A percentile compares a stretch with the other conserved stretches of the same genome.
phyloP scores from a whole-genome alignment of 176 grass and related monocot species.

The Neostapfia colusana region DNA sequence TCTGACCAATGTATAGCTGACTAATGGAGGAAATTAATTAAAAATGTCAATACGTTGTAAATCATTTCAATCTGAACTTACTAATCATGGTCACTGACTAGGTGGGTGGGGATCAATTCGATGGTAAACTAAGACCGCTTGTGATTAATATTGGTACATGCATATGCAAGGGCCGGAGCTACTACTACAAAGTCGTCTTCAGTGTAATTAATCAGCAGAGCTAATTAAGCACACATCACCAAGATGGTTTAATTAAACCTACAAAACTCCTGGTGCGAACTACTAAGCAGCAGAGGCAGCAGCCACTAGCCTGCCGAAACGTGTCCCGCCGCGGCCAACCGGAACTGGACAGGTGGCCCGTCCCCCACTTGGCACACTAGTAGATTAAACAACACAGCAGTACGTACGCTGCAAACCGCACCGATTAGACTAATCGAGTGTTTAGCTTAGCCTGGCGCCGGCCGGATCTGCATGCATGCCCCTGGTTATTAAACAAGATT shows the following conservation, averaged over 20 bases:
- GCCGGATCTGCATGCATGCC: conserved; percentile 8
- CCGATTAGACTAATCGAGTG: conserved; percentile 39
- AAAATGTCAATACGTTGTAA: background rate
- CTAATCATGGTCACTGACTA: background rate
- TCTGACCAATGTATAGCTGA: no score
- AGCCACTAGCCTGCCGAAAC: conserved; percentile 43
- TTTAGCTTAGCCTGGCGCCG: conserved; percentile 14
- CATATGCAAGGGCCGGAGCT: background rate
- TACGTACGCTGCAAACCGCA: background rate
- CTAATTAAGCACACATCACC: background rate
- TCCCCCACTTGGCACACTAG: conserved; percentile 34
- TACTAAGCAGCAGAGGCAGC: background rate
- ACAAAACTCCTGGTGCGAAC: background rate
- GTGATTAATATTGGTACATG: no score
- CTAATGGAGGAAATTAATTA: no score
- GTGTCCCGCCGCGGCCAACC: background rate
- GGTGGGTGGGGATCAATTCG: no score
- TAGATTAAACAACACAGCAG: background rate
- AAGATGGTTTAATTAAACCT: background rate
- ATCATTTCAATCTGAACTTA: background rate
- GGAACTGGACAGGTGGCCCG: conserved; percentile 40
- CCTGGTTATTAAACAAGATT: conserved; percentile 23
- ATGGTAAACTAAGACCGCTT: background rate
- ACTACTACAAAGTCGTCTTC: background rate
- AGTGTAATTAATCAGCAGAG: conserved; percentile 12